Evolutionary conservation across 169 alveolate species (phyloP).

Genomic region (Plasmodium gallinaceum): DNA sequence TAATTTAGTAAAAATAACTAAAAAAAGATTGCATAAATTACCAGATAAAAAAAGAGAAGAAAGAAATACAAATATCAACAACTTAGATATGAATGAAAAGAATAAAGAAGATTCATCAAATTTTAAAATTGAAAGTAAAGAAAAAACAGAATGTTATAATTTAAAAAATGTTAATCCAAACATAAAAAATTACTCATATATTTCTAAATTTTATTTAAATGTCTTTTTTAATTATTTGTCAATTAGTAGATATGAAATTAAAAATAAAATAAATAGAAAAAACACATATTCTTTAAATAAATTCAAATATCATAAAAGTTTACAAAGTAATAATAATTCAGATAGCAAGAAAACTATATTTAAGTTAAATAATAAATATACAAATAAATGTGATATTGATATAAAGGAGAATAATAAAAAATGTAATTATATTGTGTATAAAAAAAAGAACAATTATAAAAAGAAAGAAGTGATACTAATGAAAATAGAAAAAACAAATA

Average conservation of each 20-base stretch:
- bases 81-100: not conserved
- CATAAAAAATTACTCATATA: not conserved
- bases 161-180: not conserved
- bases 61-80: not conserved
- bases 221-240: not conserved
- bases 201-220: not conserved
- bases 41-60: not conserved
- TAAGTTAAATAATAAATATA: too few species aligned
- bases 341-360: too few species aligned
- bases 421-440: not conserved
- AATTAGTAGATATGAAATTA: not conserved
- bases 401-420: not conserved
- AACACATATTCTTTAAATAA: too few species aligned
- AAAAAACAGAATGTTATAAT: not conserved
- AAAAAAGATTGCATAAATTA: not conserved
- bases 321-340: too few species aligned
- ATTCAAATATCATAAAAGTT: too few species aligned
- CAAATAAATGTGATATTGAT: too few species aligned
- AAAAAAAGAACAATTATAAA: not conserved
- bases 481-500: not conserved
- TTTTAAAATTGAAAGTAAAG: not conserved
- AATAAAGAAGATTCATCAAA: not conserved
- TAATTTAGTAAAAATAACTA: not conserved
- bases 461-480: not conserved
- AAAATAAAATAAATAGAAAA: not conserved